These are phyloP conservation scores for Amanita brunnescens DNA, from an alignment of 768 basidiomycete genomes.

Conservation along the genomic window DNA sequence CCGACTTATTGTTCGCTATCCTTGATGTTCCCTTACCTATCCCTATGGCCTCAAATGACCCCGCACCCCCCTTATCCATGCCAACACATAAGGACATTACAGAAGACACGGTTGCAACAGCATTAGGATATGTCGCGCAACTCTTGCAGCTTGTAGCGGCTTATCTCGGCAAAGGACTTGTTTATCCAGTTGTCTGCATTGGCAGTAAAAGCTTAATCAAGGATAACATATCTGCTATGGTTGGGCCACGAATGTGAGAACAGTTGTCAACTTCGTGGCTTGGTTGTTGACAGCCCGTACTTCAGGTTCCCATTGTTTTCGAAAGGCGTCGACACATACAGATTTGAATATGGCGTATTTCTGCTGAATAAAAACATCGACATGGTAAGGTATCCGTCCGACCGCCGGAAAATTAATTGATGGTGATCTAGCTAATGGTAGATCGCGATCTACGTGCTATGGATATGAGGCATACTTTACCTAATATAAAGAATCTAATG, in stretches of 20 bases:
- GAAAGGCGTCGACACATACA: conserved; percentile 90
- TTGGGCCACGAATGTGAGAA: conserved; percentile 86
- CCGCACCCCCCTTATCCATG: conserved; percentile 73
- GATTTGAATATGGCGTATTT: conserved; percentile 97
- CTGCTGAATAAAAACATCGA: conserved; percentile 97
- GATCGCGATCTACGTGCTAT: conserved; percentile 83
- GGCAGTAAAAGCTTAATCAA: conserved; percentile 87
- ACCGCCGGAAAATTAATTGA: conserved; percentile 5
- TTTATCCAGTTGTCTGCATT: conserved; percentile 86
- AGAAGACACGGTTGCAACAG: conserved; percentile 82
- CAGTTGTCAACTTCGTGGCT: neutral
- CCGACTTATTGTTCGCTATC: conserved; percentile 86
- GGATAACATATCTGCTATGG: conserved; percentile 92
- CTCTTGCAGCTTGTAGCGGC: conserved; percentile 74
- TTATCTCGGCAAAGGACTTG: conserved; percentile 66
- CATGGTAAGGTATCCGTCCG: conserved; percentile 44
- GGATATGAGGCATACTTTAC: conserved; percentile 93
- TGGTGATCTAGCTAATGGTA: conserved; percentile 64
- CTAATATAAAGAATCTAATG: conserved; percentile 91
- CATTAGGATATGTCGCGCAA: conserved; percentile 86
- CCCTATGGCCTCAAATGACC: conserved; percentile 61
- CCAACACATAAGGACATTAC: conserved; percentile 61
- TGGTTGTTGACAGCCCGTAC: neutral
- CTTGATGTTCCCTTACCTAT: conserved; percentile 87
- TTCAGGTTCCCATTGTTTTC: conserved; percentile 90